These are phyloP conservation scores for Trichoderma pleuroti DNA, from an alignment of 2,329 filamentous ascomycete genomes.

Conservation along the genomic window DNA sequence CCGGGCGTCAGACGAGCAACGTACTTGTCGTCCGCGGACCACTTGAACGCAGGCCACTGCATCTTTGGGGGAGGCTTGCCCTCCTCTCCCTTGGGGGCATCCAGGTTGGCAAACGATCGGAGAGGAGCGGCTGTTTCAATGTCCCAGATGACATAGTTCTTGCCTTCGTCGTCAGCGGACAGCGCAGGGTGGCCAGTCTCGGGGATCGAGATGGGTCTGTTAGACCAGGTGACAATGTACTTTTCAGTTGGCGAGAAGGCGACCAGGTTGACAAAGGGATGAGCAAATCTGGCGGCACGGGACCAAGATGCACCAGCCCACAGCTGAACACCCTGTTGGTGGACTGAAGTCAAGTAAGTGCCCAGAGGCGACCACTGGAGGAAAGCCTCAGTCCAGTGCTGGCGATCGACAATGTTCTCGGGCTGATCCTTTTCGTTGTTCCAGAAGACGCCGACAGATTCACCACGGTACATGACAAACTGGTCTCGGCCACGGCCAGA, in stretches of 20 bases:
- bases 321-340: conserved; percentile 92
- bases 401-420: conserved; percentile 84
- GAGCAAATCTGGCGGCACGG: conserved; percentile 87
- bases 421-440: conserved; percentile 93
- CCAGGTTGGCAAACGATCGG: conserved; percentile 88
- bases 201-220: conserved; percentile 85
- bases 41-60: conserved; percentile 99
- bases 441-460: conserved; percentile 94
- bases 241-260: conserved; percentile 93
- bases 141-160: conserved; percentile 99
- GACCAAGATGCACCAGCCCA: conserved; percentile 92
- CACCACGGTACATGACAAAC: conserved; percentile 89
- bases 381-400: conserved; percentile 97
- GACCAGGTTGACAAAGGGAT: conserved; percentile 91
- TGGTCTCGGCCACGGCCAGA: conserved; percentile 81
- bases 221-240: conserved; percentile 95
- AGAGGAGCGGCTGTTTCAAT: conserved; percentile 84
- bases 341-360: conserved; percentile 90
- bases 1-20: conserved; percentile 87
- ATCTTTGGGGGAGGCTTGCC: conserved; percentile 76
- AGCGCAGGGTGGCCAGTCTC: conserved; percentile 82
- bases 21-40: conserved; percentile 96
- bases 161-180: conserved; percentile 89
- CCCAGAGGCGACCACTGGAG: conserved; percentile 96
- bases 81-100: conserved; percentile 59